Evolutionary conservation across 2,329 filamentous ascomycete species (phyloP).

Genomic region (Thermoascus crustaceus): DNA sequence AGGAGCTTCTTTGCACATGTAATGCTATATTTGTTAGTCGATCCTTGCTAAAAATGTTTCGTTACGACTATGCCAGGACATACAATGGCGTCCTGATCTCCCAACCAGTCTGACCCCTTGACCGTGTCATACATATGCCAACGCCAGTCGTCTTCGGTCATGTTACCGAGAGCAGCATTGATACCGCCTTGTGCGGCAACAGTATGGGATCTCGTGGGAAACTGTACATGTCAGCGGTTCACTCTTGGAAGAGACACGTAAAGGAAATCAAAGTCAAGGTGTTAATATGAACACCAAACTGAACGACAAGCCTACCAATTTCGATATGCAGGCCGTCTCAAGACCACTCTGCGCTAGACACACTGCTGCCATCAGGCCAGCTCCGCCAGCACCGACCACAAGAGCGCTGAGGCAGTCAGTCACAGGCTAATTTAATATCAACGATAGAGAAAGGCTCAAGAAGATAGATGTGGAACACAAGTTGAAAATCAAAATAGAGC

Average conservation of each 20-base stretch:
- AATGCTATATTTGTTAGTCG: too few relatives aligned
- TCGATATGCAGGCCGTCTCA: conserved; percentile 14
- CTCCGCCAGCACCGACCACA: conserved; percentile 13
- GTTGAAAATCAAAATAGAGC: too few relatives aligned
- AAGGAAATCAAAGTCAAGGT: too few relatives aligned
- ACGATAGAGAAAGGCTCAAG: too few relatives aligned
- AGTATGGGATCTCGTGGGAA: conserved; percentile 15
- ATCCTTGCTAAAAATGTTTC: too few relatives aligned
- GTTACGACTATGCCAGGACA: too few relatives aligned
- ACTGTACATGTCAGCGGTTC: too few relatives aligned
- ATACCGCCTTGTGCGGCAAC: conserved; percentile 47
- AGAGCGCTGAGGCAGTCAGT: conserved; percentile 10
- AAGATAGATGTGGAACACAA: too few relatives aligned
- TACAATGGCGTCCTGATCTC: conserved; percentile 53
- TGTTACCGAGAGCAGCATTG: conserved; percentile 50
- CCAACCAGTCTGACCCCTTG: conserved; percentile 52
- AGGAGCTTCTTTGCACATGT: conserved; percentile 50
- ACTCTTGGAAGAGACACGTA: too few relatives aligned
- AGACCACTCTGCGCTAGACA: conserved; percentile 13
- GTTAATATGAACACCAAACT: too few relatives aligned
- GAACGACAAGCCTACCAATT: too few relatives aligned
- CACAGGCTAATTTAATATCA: too few relatives aligned
- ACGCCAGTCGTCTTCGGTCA: conserved; percentile 49
- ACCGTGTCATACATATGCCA: conserved; percentile 56
- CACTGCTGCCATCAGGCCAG: conserved; percentile 14